Percentiles rank a stretch among this genome's conserved stretches.
These are phyloP conservation scores for Eucalyptus tenuipes DNA, from an alignment of 345 rosid genomes.

Conservation along the genomic window DNA sequence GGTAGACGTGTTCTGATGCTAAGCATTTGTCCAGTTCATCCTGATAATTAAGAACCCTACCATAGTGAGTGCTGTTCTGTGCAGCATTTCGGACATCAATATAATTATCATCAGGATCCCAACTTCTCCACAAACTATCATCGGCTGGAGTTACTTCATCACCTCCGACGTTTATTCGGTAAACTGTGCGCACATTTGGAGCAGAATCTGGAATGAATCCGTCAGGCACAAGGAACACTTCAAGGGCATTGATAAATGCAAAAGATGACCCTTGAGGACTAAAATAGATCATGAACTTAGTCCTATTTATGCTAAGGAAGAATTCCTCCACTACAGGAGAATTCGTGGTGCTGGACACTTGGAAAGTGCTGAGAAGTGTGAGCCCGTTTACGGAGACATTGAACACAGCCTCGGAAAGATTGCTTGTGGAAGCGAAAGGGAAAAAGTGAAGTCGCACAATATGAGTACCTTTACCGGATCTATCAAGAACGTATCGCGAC, in stretches of 20 bases:
- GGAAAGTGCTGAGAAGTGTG: conserved; percentile 9
- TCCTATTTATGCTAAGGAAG: conserved; percentile 6
- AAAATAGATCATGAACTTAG: conserved; percentile 13
- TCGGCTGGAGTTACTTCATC: not conserved
- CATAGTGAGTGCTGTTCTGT: accelerated
- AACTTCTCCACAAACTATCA: conserved; percentile 27
- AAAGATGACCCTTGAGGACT: conserved; percentile 26
- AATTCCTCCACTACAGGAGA: conserved; percentile 26
- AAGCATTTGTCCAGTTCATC: not conserved
- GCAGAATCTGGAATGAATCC: conserved; percentile 4
- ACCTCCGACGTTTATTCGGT: conserved; percentile 48
- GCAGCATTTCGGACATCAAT: not conserved
- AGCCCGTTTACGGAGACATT: conserved; percentile 21
- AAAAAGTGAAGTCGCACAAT: conserved; percentile 39
- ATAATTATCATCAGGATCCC: conserved; percentile 28
- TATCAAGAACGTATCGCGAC: conserved; percentile 15
- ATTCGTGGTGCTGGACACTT: not conserved
- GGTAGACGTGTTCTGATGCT: conserved; percentile 23
- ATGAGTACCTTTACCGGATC: conserved; percentile 10
- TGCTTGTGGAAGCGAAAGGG: not conserved
- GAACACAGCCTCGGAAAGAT: conserved; percentile 22
- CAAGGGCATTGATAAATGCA: conserved; percentile 57
- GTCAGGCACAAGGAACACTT: conserved; percentile 29
- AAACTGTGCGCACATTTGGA: conserved; percentile 1
- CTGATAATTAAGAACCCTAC: not conserved